A percentile compares a stretch with the other conserved stretches of the same genome.
Evolutionary conservation across 1,284 basidiomycete genomes (phyloP).

Genomic region (Apiotrichum gamsii): DNA sequence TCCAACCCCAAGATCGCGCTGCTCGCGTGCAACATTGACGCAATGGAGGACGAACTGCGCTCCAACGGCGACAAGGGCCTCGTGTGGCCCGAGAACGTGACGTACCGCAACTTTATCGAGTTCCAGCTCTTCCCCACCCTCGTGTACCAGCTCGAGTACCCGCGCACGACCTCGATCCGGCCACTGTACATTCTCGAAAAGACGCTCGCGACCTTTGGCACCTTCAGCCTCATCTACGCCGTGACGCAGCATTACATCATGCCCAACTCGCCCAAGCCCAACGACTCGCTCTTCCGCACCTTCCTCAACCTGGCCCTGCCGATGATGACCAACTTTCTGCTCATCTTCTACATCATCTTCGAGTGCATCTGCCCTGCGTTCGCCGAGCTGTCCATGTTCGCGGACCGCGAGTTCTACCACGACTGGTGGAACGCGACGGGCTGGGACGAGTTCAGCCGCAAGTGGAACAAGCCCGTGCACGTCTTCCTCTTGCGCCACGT

Average conservation of each 20-base stretch:
- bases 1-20: slow-evolving; percentile 62
- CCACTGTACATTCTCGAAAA: slow-evolving; percentile 92
- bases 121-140: slow-evolving; percentile 88
- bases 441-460: slow-evolving; percentile 93
- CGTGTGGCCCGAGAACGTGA: slow-evolving; percentile 81
- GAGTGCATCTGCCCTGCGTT: slow-evolving; percentile 95
- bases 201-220: slow-evolving; percentile 88
- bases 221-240: slow-evolving; percentile 81
- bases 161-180: slow-evolving; percentile 79
- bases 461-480: slow-evolving; percentile 75
- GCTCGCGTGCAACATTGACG: slow-evolving; percentile 69
- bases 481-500: slow-evolving; percentile 91
- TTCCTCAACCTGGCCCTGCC: slow-evolving; percentile 84
- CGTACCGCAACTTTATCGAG: slow-evolving; percentile 72
- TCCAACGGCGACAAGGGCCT: slow-evolving; percentile 58
- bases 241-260: slow-evolving; percentile 92
- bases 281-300: slow-evolving; percentile 65
- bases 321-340: slow-evolving; percentile 66
- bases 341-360: slow-evolving; percentile 50
- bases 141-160: slow-evolving; percentile 95
- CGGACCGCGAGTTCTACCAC: slow-evolving; percentile 93
- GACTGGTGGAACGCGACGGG: slow-evolving; percentile 98
- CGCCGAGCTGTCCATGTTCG: slow-evolving; percentile 86
- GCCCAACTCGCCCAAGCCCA: slow-evolving; percentile 63
- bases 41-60: slow-evolving; percentile 69